phyloP scores from a whole-genome alignment of 352 stramenopile genomes.

The Blastocystis sp. region DNA sequence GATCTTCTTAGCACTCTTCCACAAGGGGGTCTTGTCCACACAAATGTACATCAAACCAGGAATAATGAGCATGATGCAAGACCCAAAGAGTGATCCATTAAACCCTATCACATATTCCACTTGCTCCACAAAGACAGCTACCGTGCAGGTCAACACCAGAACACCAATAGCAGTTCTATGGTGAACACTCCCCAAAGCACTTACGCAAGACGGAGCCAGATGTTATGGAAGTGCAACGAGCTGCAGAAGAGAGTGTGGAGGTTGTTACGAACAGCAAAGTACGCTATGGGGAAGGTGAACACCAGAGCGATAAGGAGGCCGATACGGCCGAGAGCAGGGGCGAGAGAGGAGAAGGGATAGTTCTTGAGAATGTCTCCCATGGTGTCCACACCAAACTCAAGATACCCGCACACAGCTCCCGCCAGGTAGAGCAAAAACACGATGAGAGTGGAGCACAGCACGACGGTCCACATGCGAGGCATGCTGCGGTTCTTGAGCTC shows the following conservation, averaged over 20 bases:
- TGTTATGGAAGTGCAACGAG: constrained; percentile 4
- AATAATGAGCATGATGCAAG: constrained; percentile 46
- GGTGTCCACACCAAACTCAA: constrained; percentile 19
- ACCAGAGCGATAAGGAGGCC: neutral
- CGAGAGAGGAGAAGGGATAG: neutral
- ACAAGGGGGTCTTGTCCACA: neutral
- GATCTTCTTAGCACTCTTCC: neutral
- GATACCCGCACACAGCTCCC: constrained; percentile 11
- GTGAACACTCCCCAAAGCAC: neutral
- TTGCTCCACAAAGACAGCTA: constrained; percentile 18
- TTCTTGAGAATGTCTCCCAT: constrained; percentile 51
- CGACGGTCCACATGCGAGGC: neutral
- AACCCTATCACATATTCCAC: constrained; percentile 48
- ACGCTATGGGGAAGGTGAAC: constrained; percentile 34
- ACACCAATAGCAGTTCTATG: neutral
- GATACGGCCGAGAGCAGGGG: neutral
- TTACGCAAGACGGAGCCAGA: constrained; percentile 34
- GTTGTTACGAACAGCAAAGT: constrained; percentile 29
- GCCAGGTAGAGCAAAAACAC: constrained; percentile 42
- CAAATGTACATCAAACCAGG: constrained; percentile 41
- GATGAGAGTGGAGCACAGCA: neutral
- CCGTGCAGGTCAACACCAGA: neutral
- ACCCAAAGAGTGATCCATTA: constrained; percentile 51
- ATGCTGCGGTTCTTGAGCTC: constrained; percentile 32
- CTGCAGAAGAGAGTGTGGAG: constrained; percentile 34